Evolutionary conservation across 176 grass and related monocot species (phyloP).

Genomic region (Metroxylon sagu): DNA sequence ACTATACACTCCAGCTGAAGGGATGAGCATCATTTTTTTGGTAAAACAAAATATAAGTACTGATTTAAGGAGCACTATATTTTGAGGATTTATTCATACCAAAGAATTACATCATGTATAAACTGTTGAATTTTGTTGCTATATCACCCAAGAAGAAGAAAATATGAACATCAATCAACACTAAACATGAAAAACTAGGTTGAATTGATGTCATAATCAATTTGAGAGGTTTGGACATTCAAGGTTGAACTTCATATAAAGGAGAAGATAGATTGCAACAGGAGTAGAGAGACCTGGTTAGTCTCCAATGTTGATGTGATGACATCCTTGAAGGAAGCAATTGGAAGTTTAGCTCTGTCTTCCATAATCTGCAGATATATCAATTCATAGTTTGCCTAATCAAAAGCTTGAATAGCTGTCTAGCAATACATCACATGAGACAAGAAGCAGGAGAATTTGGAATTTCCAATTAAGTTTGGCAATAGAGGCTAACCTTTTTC

Average conservation of each 20-base stretch:
- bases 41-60: too few relatives aligned
- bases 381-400: constrained; percentile 18
- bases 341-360: constrained; percentile 86
- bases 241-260: neutral
- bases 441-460: neutral
- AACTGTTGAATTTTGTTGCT: too few relatives aligned
- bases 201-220: too few relatives aligned
- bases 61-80: too few relatives aligned
- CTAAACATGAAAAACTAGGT: too few relatives aligned
- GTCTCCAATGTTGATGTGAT: constrained; percentile 75
- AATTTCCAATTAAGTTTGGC: neutral
- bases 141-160: too few relatives aligned
- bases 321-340: constrained; percentile 68
- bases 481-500: constrained; percentile 43
- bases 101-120: too few relatives aligned
- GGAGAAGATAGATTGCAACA: neutral
- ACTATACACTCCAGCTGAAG: too few relatives aligned
- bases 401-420: constrained; percentile 1
- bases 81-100: too few relatives aligned
- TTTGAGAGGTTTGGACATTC: neutral
- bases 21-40: too few relatives aligned
- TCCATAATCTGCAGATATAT: constrained; percentile 51
- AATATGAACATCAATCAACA: too few relatives aligned
- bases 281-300: constrained; percentile 53
- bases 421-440: neutral